Conservation (phyloP, 805 yeast species). For the Lipomyces yamanashiensis region DNA sequence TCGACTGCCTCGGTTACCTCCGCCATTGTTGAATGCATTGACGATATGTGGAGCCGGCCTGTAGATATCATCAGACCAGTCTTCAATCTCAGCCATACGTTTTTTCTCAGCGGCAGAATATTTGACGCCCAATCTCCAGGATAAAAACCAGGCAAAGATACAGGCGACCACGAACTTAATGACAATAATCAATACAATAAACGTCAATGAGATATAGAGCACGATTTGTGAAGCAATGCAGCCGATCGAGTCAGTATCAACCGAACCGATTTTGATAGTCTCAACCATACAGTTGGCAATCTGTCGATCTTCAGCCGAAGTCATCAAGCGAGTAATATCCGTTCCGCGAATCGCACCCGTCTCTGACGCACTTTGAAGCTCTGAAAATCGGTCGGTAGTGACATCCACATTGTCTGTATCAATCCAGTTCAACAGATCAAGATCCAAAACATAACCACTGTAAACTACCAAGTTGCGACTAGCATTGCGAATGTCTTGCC, state of each 20-base stretch:
- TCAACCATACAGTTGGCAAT: conserved; percentile 84
- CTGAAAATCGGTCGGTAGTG: conserved; percentile 61
- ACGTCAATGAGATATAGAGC: conserved; percentile 75
- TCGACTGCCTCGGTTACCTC: conserved; percentile 26
- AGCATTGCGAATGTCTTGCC: conserved; percentile 80
- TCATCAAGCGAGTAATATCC: conserved; percentile 77
- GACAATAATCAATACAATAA: conserved; percentile 79
- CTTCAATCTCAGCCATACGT: conserved; percentile 72
- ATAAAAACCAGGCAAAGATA: conserved; percentile 82
- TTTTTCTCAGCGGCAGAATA: conserved; percentile 59
- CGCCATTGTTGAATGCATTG: conserved; percentile 30
- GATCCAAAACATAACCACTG: conserved; percentile 86
- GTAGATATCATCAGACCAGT: conserved; percentile 76
- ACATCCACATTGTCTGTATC: conserved; percentile 68
- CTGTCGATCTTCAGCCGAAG: conserved; percentile 66
- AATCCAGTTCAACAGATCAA: conserved; percentile 77
- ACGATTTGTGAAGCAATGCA: conserved; percentile 91
- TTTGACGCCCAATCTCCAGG: conserved; percentile 78
- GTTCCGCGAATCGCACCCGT: conserved; percentile 67
- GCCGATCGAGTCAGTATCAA: conserved; percentile 89
- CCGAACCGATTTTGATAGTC: conserved; percentile 83
- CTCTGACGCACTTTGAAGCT: conserved; percentile 56
- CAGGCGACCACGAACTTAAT: conserved; percentile 83
- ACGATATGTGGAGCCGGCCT: conserved; percentile 54
- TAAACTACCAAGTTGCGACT: conserved; percentile 82